Base-by-base conservation (phyloP, 176 grass and related monocot species). In the Typha latifolia region DNA sequence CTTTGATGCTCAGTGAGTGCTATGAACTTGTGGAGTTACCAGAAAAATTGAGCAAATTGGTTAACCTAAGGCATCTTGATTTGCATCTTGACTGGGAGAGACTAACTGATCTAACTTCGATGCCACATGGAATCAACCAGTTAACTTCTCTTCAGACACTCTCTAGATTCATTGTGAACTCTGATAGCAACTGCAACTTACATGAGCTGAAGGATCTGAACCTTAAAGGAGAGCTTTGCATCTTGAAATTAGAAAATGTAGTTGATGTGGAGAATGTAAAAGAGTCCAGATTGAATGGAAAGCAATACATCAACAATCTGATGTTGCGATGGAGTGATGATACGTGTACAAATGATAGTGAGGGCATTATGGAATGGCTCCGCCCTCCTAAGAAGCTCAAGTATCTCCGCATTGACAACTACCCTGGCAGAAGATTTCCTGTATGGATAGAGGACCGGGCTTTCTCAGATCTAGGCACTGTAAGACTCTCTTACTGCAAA, bases 61-160 rank as follows among this genome's bases (percentile, higher is more conserved):
- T 83, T 66, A 83, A 83, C 69, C 62, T 90, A 62, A 19, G 61
- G 29, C 82, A 90, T 79, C 76, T 83, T 51, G 62, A 57, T 64
- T 72, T 90, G 63, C 72, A 80, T 71, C 47, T 85, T 47, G 76
- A 90, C 15, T 90, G 87, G 87, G 72, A 83, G 4, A 69, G 65
- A 49, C 61, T 68, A 55, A 80, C 57, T 4, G 12, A 81, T 71
- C 69, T 78, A 43, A 53, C 2, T 12, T 51, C n/a, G 7, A 75
- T 81, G 72, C 79, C 79, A 49, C 23, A 49, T 20, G 72, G 79
- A 53, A 70, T 81, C 2, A 16, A 27, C 66, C 57, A 47, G 48
- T 79, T 87, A 47, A 71, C 55, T 49, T 79, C 62, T 29, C 72
- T 85, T 51, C 72, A 66, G 51, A 83, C 87, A 55, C 68, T 90